Percentiles rank a stretch among this genome's conserved stretches.
These are phyloP conservation scores for Westerdykella aurantiaca DNA, from an alignment of 2,329 filamentous ascomycete genomes.

Conservation along the genomic window DNA sequence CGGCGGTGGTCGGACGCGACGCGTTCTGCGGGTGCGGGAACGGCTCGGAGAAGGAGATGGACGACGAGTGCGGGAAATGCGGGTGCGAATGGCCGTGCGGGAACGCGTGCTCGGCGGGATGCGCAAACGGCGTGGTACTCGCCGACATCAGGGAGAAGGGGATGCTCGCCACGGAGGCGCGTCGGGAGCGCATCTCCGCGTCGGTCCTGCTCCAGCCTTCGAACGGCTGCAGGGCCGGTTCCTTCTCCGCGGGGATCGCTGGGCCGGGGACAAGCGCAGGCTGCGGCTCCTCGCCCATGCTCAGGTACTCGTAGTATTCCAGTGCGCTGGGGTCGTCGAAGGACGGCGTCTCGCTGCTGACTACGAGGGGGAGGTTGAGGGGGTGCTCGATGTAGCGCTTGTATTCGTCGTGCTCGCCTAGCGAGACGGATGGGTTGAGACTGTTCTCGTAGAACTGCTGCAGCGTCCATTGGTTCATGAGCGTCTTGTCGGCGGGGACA, in stretches of 20 bases:
- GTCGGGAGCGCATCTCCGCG: background rate
- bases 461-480: conserved; percentile 81
- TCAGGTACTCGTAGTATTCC: conserved; percentile 77
- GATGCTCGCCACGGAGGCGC: background rate
- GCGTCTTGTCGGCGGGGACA: conserved; percentile 66
- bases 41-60: background rate
- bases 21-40: background rate
- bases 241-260: background rate
- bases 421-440: conserved; percentile 74
- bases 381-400: conserved; percentile 65
- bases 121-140: background rate
- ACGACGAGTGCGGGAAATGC: background rate
- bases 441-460: conserved; percentile 80
- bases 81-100: background rate
- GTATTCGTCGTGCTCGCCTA: conserved; percentile 78
- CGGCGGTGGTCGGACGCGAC: background rate
- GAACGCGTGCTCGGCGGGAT: background rate
- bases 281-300: conserved; percentile 39
- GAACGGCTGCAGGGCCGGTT: background rate
- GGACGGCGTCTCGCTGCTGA: conserved; percentile 52
- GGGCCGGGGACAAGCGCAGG: background rate
- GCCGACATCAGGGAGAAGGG: background rate
- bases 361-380: background rate
- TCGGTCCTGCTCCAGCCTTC: background rate
- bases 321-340: conserved; percentile 45